These are phyloP conservation scores for Ceratocystiopsis minuta DNA, from an alignment of 2,329 filamentous ascomycete species.

Conservation along the genomic window DNA sequence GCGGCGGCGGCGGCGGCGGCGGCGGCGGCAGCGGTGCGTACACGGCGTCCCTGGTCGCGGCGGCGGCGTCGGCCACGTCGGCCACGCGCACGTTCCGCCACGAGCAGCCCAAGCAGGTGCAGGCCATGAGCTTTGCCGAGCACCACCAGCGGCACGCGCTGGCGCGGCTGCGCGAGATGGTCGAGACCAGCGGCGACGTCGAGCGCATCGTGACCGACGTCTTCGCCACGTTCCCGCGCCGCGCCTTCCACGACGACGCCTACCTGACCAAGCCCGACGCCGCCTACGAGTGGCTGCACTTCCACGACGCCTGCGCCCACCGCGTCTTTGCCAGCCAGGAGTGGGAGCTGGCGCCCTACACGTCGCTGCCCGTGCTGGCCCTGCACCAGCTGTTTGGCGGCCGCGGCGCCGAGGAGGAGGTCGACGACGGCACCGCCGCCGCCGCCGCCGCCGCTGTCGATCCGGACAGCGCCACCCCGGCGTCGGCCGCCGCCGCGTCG, in stretches of 20 bases:
- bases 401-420: slow-evolving; percentile 21
- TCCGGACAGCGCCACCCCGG: slow-evolving; percentile 5
- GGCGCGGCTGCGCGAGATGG: slow-evolving; percentile 54
- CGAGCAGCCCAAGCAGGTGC: slow-evolving; percentile 30
- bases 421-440: too few relatives aligned
- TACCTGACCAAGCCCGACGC: slow-evolving; percentile 72
- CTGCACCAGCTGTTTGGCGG: slow-evolving; percentile 72
- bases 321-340: slow-evolving; percentile 71
- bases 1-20: slow-evolving; percentile 15
- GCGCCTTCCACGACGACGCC: slow-evolving; percentile 84
- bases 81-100: slow-evolving; percentile 21
- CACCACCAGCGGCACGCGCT: slow-evolving; percentile 54
- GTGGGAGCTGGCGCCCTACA: slow-evolving; percentile 79
- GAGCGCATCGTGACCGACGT: slow-evolving; percentile 68
- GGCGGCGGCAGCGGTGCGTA: background rate
- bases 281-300: slow-evolving; percentile 90
- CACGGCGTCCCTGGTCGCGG: slow-evolving; percentile 9
- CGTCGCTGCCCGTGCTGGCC: slow-evolving; percentile 70
- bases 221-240: slow-evolving; percentile 69
- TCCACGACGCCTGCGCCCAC: slow-evolving; percentile 70
- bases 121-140: slow-evolving; percentile 53
- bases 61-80: slow-evolving; percentile 12
- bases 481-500: slow-evolving; percentile 20
- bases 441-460: too few relatives aligned
- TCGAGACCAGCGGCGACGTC: slow-evolving; percentile 61